Evolutionary conservation across 208 protist species (phyloP), one percentile per base, ranked within the genome.

Genomic region (Leishmania tropica): DNA sequence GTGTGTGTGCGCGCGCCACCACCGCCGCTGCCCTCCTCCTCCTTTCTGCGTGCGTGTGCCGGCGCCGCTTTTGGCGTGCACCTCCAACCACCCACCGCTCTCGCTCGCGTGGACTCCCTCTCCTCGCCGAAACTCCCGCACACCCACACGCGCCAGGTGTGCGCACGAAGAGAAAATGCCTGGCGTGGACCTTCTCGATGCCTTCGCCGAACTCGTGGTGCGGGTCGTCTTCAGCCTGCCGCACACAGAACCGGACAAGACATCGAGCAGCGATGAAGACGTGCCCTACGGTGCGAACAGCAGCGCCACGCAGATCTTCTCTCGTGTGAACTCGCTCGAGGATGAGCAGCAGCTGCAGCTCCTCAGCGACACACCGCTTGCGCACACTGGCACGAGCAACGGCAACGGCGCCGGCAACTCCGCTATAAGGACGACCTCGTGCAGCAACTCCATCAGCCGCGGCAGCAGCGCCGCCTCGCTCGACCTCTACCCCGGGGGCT

Each of bases 201-300:
- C 88, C 28, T 87, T 95, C 47, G 92, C 92, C 13, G 92, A 95
- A 75, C 83, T 90, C 48, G 89, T 91, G 11, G 92, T 95, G 56
- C 86, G 88, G 21, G 84, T 95, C 24, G 80, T 95, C 40, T 94
- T 95, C 85, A 85, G 87, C 68, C 72, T 94, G 5, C 80, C 88
- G 7, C 90, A 71, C 56, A 62, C 87, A 28, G 76, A 79, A 37
- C 47, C 40, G 19, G 31, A 53, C n/a, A 28, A 56, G 58, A 51
- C 62, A 37, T 45, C 76, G 48, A 76, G 77, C 79, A 80, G 75
- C 40, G 54, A 64, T 67, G 62, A 72, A 6, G 83, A 77, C 48
- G 73, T 28, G 35, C 60, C 45, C 19, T 79, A 78, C 60, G 65
- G 58, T 13, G 56, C 68, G 21, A 83, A 74, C 75, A 83, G 76